Conservation (phyloP, 1,284 basidiomycete species). For the Paramarasmius palmivorus region DNA sequence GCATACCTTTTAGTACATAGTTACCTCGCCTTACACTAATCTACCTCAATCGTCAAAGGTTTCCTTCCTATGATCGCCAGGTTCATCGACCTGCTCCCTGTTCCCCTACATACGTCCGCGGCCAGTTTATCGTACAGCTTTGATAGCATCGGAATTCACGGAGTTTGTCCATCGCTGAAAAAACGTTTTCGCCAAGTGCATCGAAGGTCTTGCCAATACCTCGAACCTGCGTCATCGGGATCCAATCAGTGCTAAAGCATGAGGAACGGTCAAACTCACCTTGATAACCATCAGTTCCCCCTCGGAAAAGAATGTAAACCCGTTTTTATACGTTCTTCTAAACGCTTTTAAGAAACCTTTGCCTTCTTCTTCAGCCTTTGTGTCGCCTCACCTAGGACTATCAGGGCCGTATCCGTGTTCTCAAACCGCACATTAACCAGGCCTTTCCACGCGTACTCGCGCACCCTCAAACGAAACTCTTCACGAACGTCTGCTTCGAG, state of each 20-base stretch:
- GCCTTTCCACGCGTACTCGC: constrained; percentile 73
- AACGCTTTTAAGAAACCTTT: constrained; percentile 85
- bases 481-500: constrained; percentile 60
- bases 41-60: constrained; percentile 43
- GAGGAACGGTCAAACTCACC: constrained; percentile 39
- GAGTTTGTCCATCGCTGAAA: constrained; percentile 62
- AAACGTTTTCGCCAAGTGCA: constrained; percentile 78
- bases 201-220: constrained; percentile 92
- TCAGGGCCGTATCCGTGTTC: constrained; percentile 89
- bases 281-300: constrained; percentile 82
- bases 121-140: constrained; percentile 58
- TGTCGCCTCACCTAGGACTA: constrained; percentile 67
- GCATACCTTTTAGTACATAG: too few relatives aligned
- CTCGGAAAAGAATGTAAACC: constrained; percentile 92
- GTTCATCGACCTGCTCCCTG: constrained; percentile 76
- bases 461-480: constrained; percentile 74
- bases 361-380: constrained; percentile 51
- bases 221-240: constrained; percentile 52
- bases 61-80: constrained; percentile 73
- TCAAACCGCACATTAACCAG: constrained; percentile 93
- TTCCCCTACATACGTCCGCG: too few relatives aligned
- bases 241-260: background rate
- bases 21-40: too few relatives aligned
- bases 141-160: constrained; percentile 27
- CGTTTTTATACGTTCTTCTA: constrained; percentile 72